Conservation (phyloP, 169 alveolate genomes). For the Cytauxzoon felis region DNA sequence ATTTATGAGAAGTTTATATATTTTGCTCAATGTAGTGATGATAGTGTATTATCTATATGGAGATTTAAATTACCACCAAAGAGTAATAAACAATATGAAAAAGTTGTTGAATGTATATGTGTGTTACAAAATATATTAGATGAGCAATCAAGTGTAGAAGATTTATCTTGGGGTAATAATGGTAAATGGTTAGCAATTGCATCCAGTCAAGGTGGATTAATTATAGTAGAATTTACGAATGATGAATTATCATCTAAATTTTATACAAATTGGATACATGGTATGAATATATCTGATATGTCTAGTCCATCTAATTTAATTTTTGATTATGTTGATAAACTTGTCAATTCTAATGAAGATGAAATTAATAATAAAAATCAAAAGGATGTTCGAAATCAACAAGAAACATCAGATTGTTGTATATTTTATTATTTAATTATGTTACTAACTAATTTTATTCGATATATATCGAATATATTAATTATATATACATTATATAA, state of each 20-base stretch:
- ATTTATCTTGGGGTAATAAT: conserved; percentile 60
- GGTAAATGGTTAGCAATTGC: conserved; percentile 63
- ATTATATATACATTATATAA: too few species aligned
- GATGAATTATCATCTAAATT: conserved; percentile 36
- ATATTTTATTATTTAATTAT: too few species aligned
- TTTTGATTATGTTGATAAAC: conserved; percentile 3
- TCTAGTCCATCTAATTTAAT: conserved; percentile 5
- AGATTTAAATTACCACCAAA: conserved; percentile 23
- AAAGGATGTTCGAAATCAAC: too few species aligned
- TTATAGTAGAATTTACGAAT: conserved; percentile 37
- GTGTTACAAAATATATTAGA: conserved; percentile 37
- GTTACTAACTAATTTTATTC: too few species aligned
- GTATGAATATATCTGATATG: conserved; percentile 21
- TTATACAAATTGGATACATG: conserved; percentile 54
- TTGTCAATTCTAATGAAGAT: too few species aligned
- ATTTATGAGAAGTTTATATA: conserved; percentile 5
- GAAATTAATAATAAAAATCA: too few species aligned
- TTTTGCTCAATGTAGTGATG: conserved; percentile 62
- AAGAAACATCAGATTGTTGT: too few species aligned
- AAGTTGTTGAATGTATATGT: conserved; percentile 44
- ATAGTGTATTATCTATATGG: conserved; percentile 56
- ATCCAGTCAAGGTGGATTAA: conserved; percentile 62
- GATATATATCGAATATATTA: too few species aligned
- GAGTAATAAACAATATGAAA: conserved; percentile 16
- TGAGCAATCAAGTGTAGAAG: conserved; percentile 60